Base-by-base conservation (phyloP, 768 basidiomycete species). In the Trichaptum fuscoviolaceum region DNA sequence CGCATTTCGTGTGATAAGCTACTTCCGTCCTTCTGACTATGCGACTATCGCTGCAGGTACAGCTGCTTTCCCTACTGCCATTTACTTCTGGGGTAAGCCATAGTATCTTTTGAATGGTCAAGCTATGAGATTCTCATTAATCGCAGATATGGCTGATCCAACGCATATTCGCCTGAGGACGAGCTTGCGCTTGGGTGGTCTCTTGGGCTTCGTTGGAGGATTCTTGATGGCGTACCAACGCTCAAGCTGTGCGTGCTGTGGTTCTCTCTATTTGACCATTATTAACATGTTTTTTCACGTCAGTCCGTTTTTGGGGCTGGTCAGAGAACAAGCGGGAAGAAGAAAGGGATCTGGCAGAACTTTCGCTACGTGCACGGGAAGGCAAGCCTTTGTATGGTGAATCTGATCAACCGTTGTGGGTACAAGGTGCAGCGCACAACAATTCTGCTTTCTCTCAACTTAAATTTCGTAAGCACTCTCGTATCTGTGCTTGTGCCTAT, bases 251-350 rank as follows among this genome's bases (percentile, higher is more conserved):
- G 74, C 77, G 93, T 82, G 58, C 35, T 60, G 10, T 58, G 30
- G 66, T 25, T 52, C 62, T 57, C 35, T 64, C 74, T 62, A 58
- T 71, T 65, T 57, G 58, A 60, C 30, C 7, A 52, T 4, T 52
- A 12, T 12, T 52, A 4, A 52, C 20, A 20, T 52, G 10, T 30
- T 26, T 52, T 12, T n/a, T n/a, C n/a, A n/a, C n/a, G n/a, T n/a
- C 72, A 94, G 92, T 86, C 74, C 93, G 94, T n/a, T 93, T 96
- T 82, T 95, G 92, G 93, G 94, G 94, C 63, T 96, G 93, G 94
- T 79, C 86, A 7, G 94, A 96, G 78, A 96, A 96, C 78, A 85
- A 86, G 69, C 82, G 85, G 18, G 96, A 99, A 76, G 85, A 91
- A 70, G 85, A 85, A 63, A 83, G 81, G 77, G 96, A 98, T 75